These are phyloP conservation scores for Amylostereum areolatum DNA, from an alignment of 1,284 basidiomycete genomes.

Conservation along the genomic window DNA sequence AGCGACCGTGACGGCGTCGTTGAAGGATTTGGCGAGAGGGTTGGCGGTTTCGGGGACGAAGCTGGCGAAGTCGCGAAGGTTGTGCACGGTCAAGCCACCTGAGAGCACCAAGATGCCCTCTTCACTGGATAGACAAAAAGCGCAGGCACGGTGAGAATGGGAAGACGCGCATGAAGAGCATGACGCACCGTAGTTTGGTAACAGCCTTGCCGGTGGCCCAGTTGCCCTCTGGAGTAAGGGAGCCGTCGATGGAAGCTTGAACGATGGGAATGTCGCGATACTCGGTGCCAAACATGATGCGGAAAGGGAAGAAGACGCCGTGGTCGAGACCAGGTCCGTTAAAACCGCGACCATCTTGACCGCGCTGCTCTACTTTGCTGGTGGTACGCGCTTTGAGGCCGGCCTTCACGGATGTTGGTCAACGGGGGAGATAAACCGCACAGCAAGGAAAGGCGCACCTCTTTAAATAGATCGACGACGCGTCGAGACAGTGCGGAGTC, in stretches of 20 bases:
- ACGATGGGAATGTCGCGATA: constrained; percentile 57
- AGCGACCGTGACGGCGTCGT: constrained; percentile 54
- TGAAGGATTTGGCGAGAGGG: constrained; percentile 47
- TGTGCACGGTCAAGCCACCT: constrained; percentile 67
- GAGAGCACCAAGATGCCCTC: constrained; percentile 67
- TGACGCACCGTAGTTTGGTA: constrained; percentile 42
- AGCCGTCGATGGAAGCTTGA: constrained; percentile 64
- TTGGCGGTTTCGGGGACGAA: constrained; percentile 47
- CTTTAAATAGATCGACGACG: constrained; percentile 54
- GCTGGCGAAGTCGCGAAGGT: constrained; percentile 48
- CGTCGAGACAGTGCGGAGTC: constrained; percentile 49
- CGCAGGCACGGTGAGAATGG: not conserved
- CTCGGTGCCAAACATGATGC: constrained; percentile 67
- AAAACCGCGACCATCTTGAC: constrained; percentile 64
- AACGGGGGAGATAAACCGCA: constrained; percentile 1
- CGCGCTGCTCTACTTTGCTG: constrained; percentile 46
- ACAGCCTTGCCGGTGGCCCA: constrained; percentile 64
- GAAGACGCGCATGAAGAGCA: constrained; percentile 2
- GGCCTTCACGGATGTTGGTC: constrained; percentile 29
- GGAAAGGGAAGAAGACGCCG: constrained; percentile 73
- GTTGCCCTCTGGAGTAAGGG: constrained; percentile 53
- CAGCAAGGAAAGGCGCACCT: constrained; percentile 27
- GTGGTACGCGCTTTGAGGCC: constrained; percentile 50
- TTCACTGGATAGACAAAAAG: constrained; percentile 27
- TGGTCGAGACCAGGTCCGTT: constrained; percentile 58